A percentile compares a stretch with the other conserved stretches of the same genome.
These are phyloP conservation scores for Ophiocordyceps camponoti-saundersi DNA, from an alignment of 2,329 filamentous ascomycete genomes.

Conservation along the genomic window DNA sequence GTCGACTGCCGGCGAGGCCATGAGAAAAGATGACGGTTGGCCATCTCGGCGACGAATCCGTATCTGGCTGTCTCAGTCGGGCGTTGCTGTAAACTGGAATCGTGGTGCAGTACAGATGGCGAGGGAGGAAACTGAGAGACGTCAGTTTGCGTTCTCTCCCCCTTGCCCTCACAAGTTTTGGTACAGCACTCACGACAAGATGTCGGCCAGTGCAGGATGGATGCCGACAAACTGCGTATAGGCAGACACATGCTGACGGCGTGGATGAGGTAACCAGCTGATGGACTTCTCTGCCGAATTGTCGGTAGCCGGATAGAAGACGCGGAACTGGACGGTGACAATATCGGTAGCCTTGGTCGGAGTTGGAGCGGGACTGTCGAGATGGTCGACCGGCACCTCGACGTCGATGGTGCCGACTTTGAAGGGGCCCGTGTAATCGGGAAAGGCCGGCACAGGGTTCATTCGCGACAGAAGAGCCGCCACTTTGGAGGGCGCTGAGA, in stretches of 20 bases:
- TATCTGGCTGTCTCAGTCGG: constrained; percentile 33
- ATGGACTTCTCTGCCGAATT: constrained; percentile 40
- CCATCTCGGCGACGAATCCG: constrained; percentile 38
- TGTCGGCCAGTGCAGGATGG: constrained; percentile 35
- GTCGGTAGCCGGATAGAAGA: constrained; percentile 59
- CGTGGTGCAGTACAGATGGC: constrained; percentile 55
- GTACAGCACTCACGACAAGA: constrained; percentile 32
- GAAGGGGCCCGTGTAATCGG: constrained; percentile 60
- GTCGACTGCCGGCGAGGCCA: constrained; percentile 64
- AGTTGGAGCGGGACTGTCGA: constrained; percentile 32
- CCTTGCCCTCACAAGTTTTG: not conserved
- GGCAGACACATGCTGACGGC: constrained; percentile 54
- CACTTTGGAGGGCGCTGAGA: constrained; percentile 17
- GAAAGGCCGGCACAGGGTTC: constrained; percentile 56
- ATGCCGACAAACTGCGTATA: constrained; percentile 64
- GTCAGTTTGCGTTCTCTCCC: not conserved
- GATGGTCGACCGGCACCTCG: constrained; percentile 53
- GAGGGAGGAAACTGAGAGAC: constrained; percentile 40
- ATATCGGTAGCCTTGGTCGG: constrained; percentile 33
- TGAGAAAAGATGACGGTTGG: constrained; percentile 78
- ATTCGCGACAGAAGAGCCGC: constrained; percentile 33
- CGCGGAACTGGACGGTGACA: constrained; percentile 59
- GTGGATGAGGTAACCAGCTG: constrained; percentile 63
- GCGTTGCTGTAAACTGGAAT: constrained; percentile 62
- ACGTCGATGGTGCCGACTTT: constrained; percentile 66